Evolutionary conservation across 768 basidiomycete genomes (phyloP).

Genomic region (Suillus discolor): DNA sequence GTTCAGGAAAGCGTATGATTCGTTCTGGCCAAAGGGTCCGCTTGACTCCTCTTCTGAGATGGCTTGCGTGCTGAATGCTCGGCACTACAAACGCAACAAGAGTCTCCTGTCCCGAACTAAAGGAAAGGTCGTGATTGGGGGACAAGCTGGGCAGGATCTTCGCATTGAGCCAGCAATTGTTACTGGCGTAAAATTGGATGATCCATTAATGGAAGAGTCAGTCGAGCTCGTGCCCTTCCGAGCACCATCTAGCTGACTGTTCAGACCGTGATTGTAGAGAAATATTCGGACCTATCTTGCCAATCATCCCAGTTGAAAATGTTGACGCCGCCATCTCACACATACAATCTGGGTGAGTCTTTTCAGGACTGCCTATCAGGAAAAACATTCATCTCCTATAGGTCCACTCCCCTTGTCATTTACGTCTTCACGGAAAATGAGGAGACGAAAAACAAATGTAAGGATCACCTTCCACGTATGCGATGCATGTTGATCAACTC

Average conservation of each 20-base stretch:
- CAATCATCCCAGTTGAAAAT: slow-evolving; percentile 57
- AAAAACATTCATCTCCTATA: slow-evolving; percentile 21
- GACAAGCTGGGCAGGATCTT: slow-evolving; percentile 30
- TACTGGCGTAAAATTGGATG: slow-evolving; percentile 48
- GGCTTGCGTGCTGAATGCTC: slow-evolving; percentile 49
- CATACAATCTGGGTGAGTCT: slow-evolving; percentile 46
- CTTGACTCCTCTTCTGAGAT: slow-evolving; percentile 41
- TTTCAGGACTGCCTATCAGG: neutral
- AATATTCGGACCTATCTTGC: slow-evolving; percentile 68
- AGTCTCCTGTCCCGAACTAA: slow-evolving; percentile 49
- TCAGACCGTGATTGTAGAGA: slow-evolving; percentile 44
- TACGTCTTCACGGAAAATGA: slow-evolving; percentile 60
- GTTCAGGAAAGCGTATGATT: slow-evolving; percentile 37
- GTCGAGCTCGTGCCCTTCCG: slow-evolving; percentile 14
- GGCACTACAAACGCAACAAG: slow-evolving; percentile 53
- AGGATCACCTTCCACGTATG: slow-evolving; percentile 1
- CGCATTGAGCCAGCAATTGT: slow-evolving; percentile 63
- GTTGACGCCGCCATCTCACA: slow-evolving; percentile 55
- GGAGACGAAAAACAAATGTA: slow-evolving; percentile 30
- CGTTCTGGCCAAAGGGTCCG: slow-evolving; percentile 54
- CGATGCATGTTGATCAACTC: too few species aligned
- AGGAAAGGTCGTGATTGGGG: slow-evolving; percentile 55
- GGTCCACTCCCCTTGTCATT: slow-evolving; percentile 55
- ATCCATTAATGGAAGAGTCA: slow-evolving; percentile 59
- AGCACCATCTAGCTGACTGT: neutral